Evolutionary conservation across 2,329 filamentous ascomycete genomes (phyloP).

Genomic region (Xenoacremonium recifei): DNA sequence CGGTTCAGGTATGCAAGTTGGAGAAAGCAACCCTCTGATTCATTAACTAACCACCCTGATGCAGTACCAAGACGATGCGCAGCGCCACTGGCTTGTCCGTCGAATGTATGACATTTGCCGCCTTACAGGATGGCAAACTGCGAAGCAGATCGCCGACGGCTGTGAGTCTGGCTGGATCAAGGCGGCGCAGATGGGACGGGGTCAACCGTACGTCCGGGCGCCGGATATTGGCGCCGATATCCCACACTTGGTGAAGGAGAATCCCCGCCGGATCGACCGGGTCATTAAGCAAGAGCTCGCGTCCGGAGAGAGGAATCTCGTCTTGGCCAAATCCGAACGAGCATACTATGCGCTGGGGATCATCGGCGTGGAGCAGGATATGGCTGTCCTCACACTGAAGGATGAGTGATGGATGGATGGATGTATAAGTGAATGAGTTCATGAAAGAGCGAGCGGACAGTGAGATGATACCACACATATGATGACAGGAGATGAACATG

Average conservation of each 20-base stretch:
- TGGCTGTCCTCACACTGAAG: slow-evolving; percentile 60
- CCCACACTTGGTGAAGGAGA: slow-evolving; percentile 45
- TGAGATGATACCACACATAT: no score
- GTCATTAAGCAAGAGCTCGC: slow-evolving; percentile 48
- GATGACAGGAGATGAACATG: slow-evolving; percentile 7
- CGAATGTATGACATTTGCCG: slow-evolving; percentile 73
- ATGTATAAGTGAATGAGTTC: no score
- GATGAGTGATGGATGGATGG: slow-evolving; percentile 33
- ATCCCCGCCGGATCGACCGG: slow-evolving; percentile 49
- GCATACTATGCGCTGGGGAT: slow-evolving; percentile 77
- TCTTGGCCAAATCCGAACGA: slow-evolving; percentile 61
- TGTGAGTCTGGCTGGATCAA: slow-evolving; percentile 85
- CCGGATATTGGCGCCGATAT: slow-evolving; percentile 34
- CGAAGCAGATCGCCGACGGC: slow-evolving; percentile 75
- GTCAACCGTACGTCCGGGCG: slow-evolving; percentile 67
- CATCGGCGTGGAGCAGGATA: slow-evolving; percentile 73
- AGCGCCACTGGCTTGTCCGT: slow-evolving; percentile 75
- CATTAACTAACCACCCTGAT: not conserved
- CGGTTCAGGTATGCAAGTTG: slow-evolving; percentile 62
- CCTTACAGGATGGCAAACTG: slow-evolving; percentile 85
- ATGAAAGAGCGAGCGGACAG: slow-evolving; percentile 1
- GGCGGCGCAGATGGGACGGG: slow-evolving; percentile 68
- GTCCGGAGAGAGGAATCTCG: slow-evolving; percentile 44
- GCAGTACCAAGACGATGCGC: slow-evolving; percentile 67
- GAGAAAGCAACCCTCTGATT: no score